Evolutionary conservation across 495 filamentous ascomycete genomes (phyloP).

Genomic region (Lophiostoma macrostomum): DNA sequence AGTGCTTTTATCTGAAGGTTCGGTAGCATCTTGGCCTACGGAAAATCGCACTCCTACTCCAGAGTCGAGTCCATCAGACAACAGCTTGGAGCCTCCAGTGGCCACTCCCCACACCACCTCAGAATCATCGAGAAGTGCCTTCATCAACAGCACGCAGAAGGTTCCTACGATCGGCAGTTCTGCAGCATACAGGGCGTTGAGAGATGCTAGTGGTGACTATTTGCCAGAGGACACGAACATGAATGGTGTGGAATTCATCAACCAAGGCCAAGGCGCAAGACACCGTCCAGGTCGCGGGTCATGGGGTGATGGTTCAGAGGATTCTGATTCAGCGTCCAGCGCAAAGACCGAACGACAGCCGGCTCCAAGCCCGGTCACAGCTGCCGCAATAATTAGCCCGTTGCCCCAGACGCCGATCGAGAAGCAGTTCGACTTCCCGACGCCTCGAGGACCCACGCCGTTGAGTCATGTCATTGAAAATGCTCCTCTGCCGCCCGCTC

Average conservation of each 20-base stretch:
- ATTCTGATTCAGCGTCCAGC: conserved; percentile 24
- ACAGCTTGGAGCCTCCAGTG: not conserved
- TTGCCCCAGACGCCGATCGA: conserved; percentile 16
- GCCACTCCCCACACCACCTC: conserved; percentile 29
- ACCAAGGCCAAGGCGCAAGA: not conserved
- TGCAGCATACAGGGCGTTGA: not conserved
- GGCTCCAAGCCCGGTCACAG: not conserved
- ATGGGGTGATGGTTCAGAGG: conserved; percentile 39
- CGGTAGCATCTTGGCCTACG: conserved; percentile 10
- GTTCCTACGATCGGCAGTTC: conserved; percentile 19
- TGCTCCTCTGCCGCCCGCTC: conserved; percentile 9
- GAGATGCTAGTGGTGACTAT: not conserved
- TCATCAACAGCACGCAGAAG: conserved; percentile 40
- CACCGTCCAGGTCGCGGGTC: not conserved
- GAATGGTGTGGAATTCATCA: conserved; percentile 21
- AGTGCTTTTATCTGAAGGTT: conserved; percentile 22
- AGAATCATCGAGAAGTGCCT: conserved; percentile 35
- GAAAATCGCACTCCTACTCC: conserved; percentile 9
- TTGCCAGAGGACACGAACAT: conserved; percentile 23
- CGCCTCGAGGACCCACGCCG: conserved; percentile 15
- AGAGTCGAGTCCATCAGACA: conserved; percentile 5
- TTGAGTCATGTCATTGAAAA: conserved; percentile 11
- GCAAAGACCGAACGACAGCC: conserved; percentile 6
- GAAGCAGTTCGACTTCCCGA: conserved; percentile 10
- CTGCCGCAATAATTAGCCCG: not conserved